These are phyloP conservation scores for Gastrolobium villosum DNA, from an alignment of 306 rosid genomes.

Conservation along the genomic window DNA sequence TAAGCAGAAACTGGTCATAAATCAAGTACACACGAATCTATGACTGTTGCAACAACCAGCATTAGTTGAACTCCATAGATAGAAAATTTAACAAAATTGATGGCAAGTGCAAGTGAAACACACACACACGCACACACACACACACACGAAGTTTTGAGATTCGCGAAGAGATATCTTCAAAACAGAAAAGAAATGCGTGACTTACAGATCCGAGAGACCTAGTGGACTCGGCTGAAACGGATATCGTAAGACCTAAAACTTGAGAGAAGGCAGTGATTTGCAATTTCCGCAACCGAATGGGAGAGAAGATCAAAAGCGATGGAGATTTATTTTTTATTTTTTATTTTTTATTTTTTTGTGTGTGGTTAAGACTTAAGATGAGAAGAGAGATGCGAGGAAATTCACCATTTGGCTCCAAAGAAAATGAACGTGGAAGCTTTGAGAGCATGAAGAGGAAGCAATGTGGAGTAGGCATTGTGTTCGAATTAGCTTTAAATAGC, in stretches of 20 bases:
- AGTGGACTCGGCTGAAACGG: conserved; percentile 24
- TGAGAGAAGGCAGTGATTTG: conserved; percentile 26
- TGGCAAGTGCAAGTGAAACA: conserved; percentile 9
- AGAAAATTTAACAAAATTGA: conserved; percentile 23
- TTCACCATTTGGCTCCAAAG: conserved; percentile 11
- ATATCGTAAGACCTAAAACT: background rate
- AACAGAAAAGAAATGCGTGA: conserved; percentile 34
- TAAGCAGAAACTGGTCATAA: conserved; percentile 28
- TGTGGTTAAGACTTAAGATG: conserved; percentile 4
- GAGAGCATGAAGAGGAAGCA: background rate
- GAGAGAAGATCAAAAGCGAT: conserved; percentile 14
- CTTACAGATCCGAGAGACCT: conserved; percentile 17
- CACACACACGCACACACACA: background rate
- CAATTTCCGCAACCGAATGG: conserved; percentile 21
- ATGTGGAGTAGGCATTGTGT: background rate
- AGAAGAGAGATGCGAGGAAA: conserved; percentile 41
- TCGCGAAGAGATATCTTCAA: conserved; percentile 12
- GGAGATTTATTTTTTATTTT: no score
- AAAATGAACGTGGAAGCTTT: conserved; percentile 26
- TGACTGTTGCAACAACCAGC: background rate
- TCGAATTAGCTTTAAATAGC: conserved; percentile 30
- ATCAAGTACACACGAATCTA: conserved; percentile 24
- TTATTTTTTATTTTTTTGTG: no score
- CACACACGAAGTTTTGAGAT: background rate
- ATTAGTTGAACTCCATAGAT: conserved; percentile 19